A percentile compares a stretch with the other conserved stretches of the same genome.
These are phyloP conservation scores for Colletotrichum tanaceti DNA, from an alignment of 2,329 filamentous ascomycete genomes.

Conservation along the genomic window DNA sequence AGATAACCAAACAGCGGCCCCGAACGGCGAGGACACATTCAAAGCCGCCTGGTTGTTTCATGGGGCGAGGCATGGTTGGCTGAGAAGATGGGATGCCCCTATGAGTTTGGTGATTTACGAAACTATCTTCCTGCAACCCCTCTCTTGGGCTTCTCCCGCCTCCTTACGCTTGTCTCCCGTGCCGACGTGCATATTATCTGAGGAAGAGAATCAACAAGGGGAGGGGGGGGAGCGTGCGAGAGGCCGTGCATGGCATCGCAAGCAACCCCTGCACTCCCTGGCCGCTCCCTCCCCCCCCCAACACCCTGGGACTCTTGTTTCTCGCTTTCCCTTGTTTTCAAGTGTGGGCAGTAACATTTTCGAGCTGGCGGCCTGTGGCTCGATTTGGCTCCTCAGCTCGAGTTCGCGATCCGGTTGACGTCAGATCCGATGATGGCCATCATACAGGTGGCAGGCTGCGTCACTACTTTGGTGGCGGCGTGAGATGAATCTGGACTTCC, in stretches of 20 bases:
- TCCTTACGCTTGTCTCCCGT: conserved; percentile 17
- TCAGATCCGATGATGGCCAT: conserved; percentile 21
- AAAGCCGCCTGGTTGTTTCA: conserved; percentile 34
- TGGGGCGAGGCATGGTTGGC: neutral
- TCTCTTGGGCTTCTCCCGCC: conserved; percentile 13
- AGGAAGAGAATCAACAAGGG: neutral
- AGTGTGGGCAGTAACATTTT: neutral
- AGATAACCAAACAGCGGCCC: neutral
- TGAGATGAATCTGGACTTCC: neutral
- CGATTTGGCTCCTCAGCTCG: neutral
- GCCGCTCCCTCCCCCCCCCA: neutral
- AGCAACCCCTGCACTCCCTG: neutral
- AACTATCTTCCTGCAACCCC: conserved; percentile 33
- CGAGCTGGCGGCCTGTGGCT: neutral
- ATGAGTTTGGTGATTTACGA: conserved; percentile 31
- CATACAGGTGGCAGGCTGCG: conserved; percentile 10
- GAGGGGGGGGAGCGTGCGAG: neutral
- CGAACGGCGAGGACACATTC: conserved; percentile 19
- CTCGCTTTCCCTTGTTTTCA: neutral
- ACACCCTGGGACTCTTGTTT: neutral
- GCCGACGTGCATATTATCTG: conserved; percentile 1
- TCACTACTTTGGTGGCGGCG: conserved; percentile 27
- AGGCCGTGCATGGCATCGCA: conserved; percentile 30
- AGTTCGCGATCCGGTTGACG: conserved; percentile 27
- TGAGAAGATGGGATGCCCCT: conserved; percentile 34